Evolutionary conservation across 345 rosid genomes (phyloP).

Genomic region (Corchorus capsularis): DNA sequence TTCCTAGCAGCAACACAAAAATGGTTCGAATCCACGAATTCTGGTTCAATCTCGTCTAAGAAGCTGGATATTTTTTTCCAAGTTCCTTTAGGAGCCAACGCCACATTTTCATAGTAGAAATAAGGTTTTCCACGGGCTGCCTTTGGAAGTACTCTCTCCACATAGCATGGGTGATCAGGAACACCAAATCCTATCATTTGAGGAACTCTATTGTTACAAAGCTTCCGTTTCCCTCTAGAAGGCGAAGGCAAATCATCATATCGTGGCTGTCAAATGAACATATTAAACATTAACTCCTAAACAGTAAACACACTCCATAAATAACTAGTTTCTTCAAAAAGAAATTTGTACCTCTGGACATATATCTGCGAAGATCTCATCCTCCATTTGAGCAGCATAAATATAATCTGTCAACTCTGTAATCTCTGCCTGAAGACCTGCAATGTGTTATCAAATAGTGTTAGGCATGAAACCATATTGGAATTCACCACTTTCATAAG

Average conservation of each 20-base stretch:
- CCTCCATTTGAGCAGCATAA: slow-evolving; percentile 64
- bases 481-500: not conserved
- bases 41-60: slow-evolving; percentile 67
- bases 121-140: slow-evolving; percentile 64
- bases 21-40: slow-evolving; percentile 75
- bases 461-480: not conserved
- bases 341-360: too few species aligned
- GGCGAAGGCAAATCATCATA: not conserved
- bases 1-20: slow-evolving; percentile 88
- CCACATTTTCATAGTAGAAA: slow-evolving; percentile 91
- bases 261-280: too few species aligned
- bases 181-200: slow-evolving; percentile 88
- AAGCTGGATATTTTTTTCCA: slow-evolving; percentile 77
- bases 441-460: slow-evolving; percentile 19
- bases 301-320: too few species aligned
- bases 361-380: too few species aligned
- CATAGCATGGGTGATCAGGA: slow-evolving; percentile 42
- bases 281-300: too few species aligned
- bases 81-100: slow-evolving; percentile 83
- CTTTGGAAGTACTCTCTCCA: slow-evolving; percentile 51
- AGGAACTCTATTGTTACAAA: slow-evolving; percentile 45
- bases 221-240: slow-evolving; percentile 24
- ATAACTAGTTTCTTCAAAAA: too few species aligned
- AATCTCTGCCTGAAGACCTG: slow-evolving; percentile 58
- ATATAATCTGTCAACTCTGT: slow-evolving; percentile 70